Evolutionary conservation across 768 basidiomycete genomes (phyloP), one percentile per base, ranked within the genome.

Genomic region (Hydnomerulius pinastri): DNA sequence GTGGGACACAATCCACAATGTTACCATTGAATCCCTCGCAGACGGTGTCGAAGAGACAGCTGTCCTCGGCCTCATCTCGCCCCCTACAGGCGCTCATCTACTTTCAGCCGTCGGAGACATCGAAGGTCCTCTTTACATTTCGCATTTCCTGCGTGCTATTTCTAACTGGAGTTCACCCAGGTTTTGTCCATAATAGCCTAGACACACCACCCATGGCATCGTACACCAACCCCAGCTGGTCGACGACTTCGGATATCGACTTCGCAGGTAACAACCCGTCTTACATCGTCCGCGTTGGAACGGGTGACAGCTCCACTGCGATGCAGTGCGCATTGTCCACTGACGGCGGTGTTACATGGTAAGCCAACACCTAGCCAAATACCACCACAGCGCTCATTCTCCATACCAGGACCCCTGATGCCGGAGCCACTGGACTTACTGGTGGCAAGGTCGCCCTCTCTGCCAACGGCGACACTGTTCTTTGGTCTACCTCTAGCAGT

Each of bases 41-140:
- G 78, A 83, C 56, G 85, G 85, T 4, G 72, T 87, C 13, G 85
- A 87, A 67, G 82, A 87, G 62, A 82, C 78, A 0, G 72, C 83
- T 11, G 73, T 86, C 4, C 74, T 74, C 49, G 77, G 73, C 18
- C 58, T 87, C 43, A 79, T 86, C 50, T 83, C 83, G 6, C 83
- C 83, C 4, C 82, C 83, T 1, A 70, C 69, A n/a, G 84, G 84
- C 3, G 77, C 83, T 3, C 60, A 67, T 20, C 72, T 87, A 27
- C 65, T 85, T 8, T 84, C 82, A 6, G 79, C 77, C 18, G 74
- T 84, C 24, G 76, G 75, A 25, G 81, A 85, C 56, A 66, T 79
- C 36, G 30, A 43, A 51, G 54, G 54, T 55, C 42, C 10, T 12
- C 8, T 35, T 9, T 3, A 5, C 27, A 6, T 4, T 35, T 6